Base-by-base conservation (phyloP, 2,329 filamentous ascomycete species). In the Cercospora sp. region DNA sequence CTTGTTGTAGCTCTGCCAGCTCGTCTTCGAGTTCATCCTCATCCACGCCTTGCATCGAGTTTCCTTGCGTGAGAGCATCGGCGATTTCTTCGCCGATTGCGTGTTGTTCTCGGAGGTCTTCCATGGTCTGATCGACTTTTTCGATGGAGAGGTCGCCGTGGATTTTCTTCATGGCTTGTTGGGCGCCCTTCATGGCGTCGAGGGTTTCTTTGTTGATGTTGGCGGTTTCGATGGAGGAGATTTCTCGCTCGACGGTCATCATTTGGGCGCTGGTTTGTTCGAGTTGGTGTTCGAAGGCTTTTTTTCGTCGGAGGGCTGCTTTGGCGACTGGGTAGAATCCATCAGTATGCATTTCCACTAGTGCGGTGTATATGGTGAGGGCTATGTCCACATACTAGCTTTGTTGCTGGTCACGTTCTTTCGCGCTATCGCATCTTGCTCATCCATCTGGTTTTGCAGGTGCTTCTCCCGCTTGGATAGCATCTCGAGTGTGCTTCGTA, bases 181-280 rank as follows among this genome's bases (percentile, higher is more conserved):
- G 89, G 10, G 95, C 94, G 78, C 90, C 90, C 87, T 96, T 90
- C 93, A 99, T 97, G 7, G 94, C 94, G 73, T 90, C 87, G 72
- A 98, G 85, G 12, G 95, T 99, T 85, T 97, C 94, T 82, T 94
- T 90, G 85, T 99, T 99, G 84, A 99, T 97, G 80, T 98, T 99
- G 70, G 95, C 95, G 59, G 94, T 93, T 82, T 99, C 95, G 83
- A 99, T 98, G 68, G 92, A 90, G 80, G 95, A 95, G 78, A 98
- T 96, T 80, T 99, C 93, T 78, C 94, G 91, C 80, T 99, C 95
- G 55, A 99, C 86, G 23, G 95, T 96, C 75, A 89, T 88, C 77
- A 98, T 96, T 82, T 98, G 94, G 33, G 91, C 88, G 68, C 88
- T 87, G 1, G 94, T 98, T 82, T 97, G 94, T 73, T 97, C 93